Evolutionary conservation across 192 early-diverging fungal genomes (phyloP), one percentile per base, ranked within the genome.

Genomic region (Rhizoclosmatium globosum): DNA sequence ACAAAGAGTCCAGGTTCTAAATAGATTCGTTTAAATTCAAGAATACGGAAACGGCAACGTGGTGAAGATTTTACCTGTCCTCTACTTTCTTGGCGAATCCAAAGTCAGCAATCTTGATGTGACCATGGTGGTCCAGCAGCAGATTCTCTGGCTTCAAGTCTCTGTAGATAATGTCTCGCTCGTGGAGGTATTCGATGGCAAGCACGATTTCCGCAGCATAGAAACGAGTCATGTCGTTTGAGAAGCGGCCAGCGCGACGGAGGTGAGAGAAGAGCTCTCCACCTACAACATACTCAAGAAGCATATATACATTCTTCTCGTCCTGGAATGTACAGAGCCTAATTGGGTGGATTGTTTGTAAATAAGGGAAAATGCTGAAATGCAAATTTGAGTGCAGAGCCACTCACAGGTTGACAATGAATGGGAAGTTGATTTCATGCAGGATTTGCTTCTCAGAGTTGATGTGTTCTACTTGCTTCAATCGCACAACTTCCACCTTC

Each of bases 21-120:
- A 6, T 59, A 64, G 31, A 31, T 31, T 31, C 31, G 31, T 47
- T 68, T 74, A 67, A 39, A 56, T n/a, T 64, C 46, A 57, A 3
- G 15, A 2, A 47, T 46, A 53, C 15, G 2, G 53, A 81, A n/a
- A 45, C 58, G 9, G 23, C 50, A 74, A 78, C 4, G 4, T 3
- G 56, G 4, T 45, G 41, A 43, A 3, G 57, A 19, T 0, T 66
- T 92, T 92, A 80, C 93, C 92, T 71, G 62, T 89, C 87, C 21
- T 89, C 89, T 43, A 99, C 94, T 38, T 90, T 92, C 87, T 99
- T 99, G 71, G 96, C 96, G 88, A 99, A 99, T 2, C 97, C 97
- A 89, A 99, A 99, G 85, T 99, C 96, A 1, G 97, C 94, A 71
- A 99, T 96, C 80, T 99, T 99, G 86, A 99, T 92, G 82, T 99